Conservation (phyloP, 768 basidiomycete species). For the Boletus barrowsii region DNA sequence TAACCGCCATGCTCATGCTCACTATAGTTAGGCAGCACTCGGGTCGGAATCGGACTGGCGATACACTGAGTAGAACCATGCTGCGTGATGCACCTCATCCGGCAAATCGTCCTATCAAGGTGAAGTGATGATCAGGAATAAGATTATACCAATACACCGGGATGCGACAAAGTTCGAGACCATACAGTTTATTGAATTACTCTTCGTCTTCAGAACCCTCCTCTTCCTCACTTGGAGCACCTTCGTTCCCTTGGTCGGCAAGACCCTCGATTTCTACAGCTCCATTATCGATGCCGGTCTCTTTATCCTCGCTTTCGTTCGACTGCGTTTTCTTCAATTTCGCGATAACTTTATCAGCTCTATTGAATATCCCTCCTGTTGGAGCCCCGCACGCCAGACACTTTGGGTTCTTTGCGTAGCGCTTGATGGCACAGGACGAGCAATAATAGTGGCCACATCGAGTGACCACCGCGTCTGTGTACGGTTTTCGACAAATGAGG, state of each 20-base stretch:
- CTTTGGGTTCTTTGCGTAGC: slow-evolving; percentile 91
- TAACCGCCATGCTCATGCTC: slow-evolving; percentile 5
- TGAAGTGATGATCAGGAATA: slow-evolving; percentile 14
- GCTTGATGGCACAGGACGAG: slow-evolving; percentile 90
- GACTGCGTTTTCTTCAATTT: slow-evolving; percentile 76
- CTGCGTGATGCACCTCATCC: slow-evolving; percentile 15
- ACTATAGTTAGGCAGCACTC: slow-evolving; percentile 1
- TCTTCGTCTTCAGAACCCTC: slow-evolving; percentile 32
- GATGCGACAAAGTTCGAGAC: slow-evolving; percentile 33
- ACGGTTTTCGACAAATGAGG: slow-evolving; percentile 91
- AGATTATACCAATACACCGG: slow-evolving; percentile 26
- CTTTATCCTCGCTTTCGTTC: slow-evolving; percentile 48
- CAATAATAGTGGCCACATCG: slow-evolving; percentile 98
- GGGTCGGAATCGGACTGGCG: slow-evolving; percentile 8
- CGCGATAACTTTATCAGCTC: slow-evolving; percentile 88
- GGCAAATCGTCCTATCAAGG: slow-evolving; percentile 20
- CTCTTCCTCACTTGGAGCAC: slow-evolving; percentile 27
- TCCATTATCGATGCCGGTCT: slow-evolving; percentile 36
- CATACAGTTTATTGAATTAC: slow-evolving; percentile 23
- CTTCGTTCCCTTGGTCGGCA: slow-evolving; percentile 25
- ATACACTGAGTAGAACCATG: slow-evolving; percentile 1
- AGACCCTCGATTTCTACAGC: slow-evolving; percentile 64
- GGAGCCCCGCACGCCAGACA: slow-evolving; percentile 92
- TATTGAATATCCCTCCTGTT: slow-evolving; percentile 95
- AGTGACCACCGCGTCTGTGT: slow-evolving; percentile 93